Evolutionary conservation across 345 rosid species (phyloP).

Genomic region (Cardiospermum halicacabum): DNA sequence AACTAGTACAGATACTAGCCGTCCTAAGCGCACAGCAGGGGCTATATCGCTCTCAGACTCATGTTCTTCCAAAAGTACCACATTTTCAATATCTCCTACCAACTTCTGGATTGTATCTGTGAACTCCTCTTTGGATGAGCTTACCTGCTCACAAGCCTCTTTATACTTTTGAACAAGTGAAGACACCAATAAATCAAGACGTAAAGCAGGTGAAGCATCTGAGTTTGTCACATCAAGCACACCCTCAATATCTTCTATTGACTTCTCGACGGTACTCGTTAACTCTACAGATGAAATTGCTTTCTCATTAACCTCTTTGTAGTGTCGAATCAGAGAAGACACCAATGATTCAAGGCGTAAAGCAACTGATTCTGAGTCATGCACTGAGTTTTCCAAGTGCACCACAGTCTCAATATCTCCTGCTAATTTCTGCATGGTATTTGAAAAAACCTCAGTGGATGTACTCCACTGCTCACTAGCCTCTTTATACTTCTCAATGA

Average conservation of each 20-base stretch:
- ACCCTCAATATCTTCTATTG: neutral
- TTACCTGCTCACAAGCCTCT: neutral
- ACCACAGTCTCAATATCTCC: conserved; percentile 52
- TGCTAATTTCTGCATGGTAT: conserved; percentile 46
- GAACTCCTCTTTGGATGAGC: neutral
- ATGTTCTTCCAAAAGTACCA: conserved; percentile 44
- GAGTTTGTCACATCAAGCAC: neutral
- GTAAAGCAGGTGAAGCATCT: neutral
- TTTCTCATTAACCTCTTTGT: conserved; percentile 43
- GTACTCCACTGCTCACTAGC: too few species aligned
- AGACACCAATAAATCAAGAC: neutral
- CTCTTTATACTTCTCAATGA: too few species aligned
- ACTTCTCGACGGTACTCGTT: too few species aligned
- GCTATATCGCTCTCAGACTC: conserved; percentile 29
- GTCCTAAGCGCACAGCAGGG: conserved; percentile 46
- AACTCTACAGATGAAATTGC: too few species aligned
- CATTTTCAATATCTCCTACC: conserved; percentile 50
- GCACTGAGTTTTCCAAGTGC: conserved; percentile 37
- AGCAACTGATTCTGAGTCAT: conserved; percentile 35
- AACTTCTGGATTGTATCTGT: conserved; percentile 44
- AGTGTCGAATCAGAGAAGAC: conserved; percentile 56
- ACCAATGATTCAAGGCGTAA: conserved; percentile 57
- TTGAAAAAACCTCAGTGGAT: neutral
- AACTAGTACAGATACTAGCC: conserved; percentile 60
- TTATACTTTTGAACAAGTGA: neutral